Evolutionary conservation across 2,329 filamentous ascomycete species (phyloP), one percentile per base, ranked within the genome.

Genomic region (Penicillium sp.): DNA sequence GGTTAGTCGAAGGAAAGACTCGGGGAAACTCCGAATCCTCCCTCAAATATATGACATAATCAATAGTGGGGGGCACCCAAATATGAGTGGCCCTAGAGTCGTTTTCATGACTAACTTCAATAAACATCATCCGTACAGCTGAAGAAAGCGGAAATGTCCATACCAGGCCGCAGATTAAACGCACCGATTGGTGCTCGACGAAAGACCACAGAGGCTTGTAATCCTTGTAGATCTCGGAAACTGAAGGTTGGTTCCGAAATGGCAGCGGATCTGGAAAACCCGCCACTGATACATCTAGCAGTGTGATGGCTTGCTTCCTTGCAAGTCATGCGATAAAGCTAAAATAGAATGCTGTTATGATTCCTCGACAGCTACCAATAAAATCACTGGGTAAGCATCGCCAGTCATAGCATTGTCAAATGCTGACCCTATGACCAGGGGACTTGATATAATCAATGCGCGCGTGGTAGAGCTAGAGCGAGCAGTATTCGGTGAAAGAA

Each of bases 121-220:
- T 18, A 43, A 43, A 7, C n/a, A 43, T 10, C 40, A 26, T 24
- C 11, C 24, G 43, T 14, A 13, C 6, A 14, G 7, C 2, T 36
- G 19, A 34, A 36, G n/a, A 24, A 7, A 3, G n/a, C 14, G 24
- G 24, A 28, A 42, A 42, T 42, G 39, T 42, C 39, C 8, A 13
- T 42, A 18, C 19, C 40, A 28, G n/a, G 23, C 1, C 40, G n/a
- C 24, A 28, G 24, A 10, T 18, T 13, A 26, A 29, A 2, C n/a
- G 10, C 40, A 43, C 18, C 40, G 10, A 29, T 19, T 8, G 18
- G 21, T 14, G 23, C 26, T n/a, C 50, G 54, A 8, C 53, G 26
- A 36, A 56, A 56, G 34, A 56, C 54, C 7, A 56, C 54, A 3
- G 54, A 56, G 21, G 54, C 54, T 14, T 56, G 54, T 28, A 33